A percentile compares a stretch with the other conserved stretches of the same genome.
Conservation (phyloP, 345 rosid genomes). For the Salix arbutifolia region DNA sequence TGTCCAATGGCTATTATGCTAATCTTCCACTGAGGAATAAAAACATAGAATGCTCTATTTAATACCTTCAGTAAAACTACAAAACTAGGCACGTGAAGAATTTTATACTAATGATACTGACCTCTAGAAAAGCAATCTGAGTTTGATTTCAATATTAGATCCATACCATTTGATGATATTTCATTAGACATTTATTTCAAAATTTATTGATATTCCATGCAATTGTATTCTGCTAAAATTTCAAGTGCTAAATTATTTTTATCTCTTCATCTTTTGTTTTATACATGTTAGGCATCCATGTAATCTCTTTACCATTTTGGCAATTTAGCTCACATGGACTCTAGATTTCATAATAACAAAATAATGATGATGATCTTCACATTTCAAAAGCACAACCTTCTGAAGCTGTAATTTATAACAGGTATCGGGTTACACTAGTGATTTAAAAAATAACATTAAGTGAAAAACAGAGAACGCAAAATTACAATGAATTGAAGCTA, state of each 20-base stretch:
- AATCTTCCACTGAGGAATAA: background rate
- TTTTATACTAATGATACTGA: too few relatives aligned
- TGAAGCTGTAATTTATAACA: background rate
- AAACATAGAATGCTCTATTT: too few relatives aligned
- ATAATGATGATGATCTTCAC: background rate
- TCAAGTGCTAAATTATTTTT: background rate
- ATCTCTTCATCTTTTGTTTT: background rate
- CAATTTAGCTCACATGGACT: background rate
- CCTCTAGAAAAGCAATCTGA: background rate
- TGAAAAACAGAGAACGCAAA: background rate
- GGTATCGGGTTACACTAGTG: too few relatives aligned
- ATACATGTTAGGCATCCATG: background rate
- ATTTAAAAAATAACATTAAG: background rate
- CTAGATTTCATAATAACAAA: background rate
- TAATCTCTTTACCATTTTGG: background rate
- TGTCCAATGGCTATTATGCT: background rate
- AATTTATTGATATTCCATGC: background rate
- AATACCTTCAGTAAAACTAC: too few relatives aligned
- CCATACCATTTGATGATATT: background rate
- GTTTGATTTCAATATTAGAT: background rate
- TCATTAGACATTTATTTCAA: background rate
- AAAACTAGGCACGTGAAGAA: too few relatives aligned
- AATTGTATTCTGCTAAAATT: background rate
- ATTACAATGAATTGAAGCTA: background rate
- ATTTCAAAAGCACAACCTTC: background rate